A percentile compares a stretch with the other conserved stretches of the same genome.
Conservation (phyloP, 1,284 basidiomycete genomes). For the Ceratobasidium sp. region DNA sequence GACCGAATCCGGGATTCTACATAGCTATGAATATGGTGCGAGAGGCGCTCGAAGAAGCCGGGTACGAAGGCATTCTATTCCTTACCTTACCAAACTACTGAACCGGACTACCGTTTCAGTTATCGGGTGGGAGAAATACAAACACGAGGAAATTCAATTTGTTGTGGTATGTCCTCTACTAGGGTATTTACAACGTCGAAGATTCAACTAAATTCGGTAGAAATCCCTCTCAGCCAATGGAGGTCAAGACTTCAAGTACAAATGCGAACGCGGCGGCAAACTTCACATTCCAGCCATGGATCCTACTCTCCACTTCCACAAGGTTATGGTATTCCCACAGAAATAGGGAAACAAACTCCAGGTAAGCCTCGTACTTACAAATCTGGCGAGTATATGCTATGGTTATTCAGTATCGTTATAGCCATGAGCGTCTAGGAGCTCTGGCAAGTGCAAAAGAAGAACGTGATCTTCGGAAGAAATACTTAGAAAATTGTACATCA, state of each 20-base stretch:
- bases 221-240: conserved; percentile 51
- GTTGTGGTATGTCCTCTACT: no score
- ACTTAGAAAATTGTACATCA: conserved; percentile 71
- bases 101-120: conserved; percentile 51
- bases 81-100: neutral
- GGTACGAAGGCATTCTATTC: conserved; percentile 69
- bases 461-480: conserved; percentile 62
- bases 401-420: neutral
- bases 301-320: conserved; percentile 49
- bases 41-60: conserved; percentile 71
- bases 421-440: conserved; percentile 63
- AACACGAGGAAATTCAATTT: conserved; percentile 45
- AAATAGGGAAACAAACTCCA: conserved; percentile 11
- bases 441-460: conserved; percentile 69
- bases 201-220: conserved; percentile 34
- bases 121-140: conserved; percentile 56
- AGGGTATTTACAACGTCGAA: no score
- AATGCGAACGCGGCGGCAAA: conserved; percentile 61
- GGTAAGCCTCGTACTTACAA: conserved; percentile 43
- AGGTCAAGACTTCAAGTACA: conserved; percentile 44
- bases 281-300: conserved; percentile 67
- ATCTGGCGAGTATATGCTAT: conserved; percentile 13
- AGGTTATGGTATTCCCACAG: conserved; percentile 8
- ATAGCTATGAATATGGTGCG: conserved; percentile 73
- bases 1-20: conserved; percentile 79